Base-by-base conservation (phyloP, 148 eudicot species). In the Silene latifolia region DNA sequence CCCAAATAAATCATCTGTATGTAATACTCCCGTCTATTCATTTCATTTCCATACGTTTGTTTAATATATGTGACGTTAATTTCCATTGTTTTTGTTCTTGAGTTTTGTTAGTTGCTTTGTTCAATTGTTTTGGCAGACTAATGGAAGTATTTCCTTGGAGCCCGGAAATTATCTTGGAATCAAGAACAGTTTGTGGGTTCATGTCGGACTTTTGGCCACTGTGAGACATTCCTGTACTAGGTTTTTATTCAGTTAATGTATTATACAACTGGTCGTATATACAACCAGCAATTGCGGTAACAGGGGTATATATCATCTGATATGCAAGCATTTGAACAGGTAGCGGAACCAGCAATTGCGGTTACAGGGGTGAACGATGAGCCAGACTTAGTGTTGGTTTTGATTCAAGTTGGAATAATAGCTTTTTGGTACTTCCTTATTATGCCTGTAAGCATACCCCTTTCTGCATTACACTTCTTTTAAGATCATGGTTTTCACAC, bases 291-390 rank as follows among this genome's bases (percentile, higher is more conserved):
- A n/a, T n/a, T n/a, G n/a, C n/a, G n/a, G n/a, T n/a, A n/a, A n/a
- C n/a, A n/a, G n/a, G n/a, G n/a, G 39, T 59, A 59, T 19, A 39
- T 4, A 59, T 59, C 63, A 2, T 23, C 66, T 62, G 32, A 62
- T 24, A 7, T 23, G 17, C 18, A 15, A 15, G 12, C 25, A 35
- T 5, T 29, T 39, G 18, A 42, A 75, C 82, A 91, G 96, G 89
- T 80, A 47, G 88, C 80, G 65, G 87, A 87, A 73, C 97, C 98
- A 63, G 92, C 91, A 58, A 67, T 80, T 8, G 98, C 89, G 13
- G 93, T 89, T 35, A 91, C 96, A 21, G 98, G 98, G 48, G 92
- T 85, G 27, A 91, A 93, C 74, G 25, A 85, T 70, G 87, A 93
- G 59, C 84, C 73, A 20, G 93, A 93, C 72, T 69, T 85, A 57